Conservation (phyloP, 169 alveolate species). For the Plasmodium berghei region DNA sequence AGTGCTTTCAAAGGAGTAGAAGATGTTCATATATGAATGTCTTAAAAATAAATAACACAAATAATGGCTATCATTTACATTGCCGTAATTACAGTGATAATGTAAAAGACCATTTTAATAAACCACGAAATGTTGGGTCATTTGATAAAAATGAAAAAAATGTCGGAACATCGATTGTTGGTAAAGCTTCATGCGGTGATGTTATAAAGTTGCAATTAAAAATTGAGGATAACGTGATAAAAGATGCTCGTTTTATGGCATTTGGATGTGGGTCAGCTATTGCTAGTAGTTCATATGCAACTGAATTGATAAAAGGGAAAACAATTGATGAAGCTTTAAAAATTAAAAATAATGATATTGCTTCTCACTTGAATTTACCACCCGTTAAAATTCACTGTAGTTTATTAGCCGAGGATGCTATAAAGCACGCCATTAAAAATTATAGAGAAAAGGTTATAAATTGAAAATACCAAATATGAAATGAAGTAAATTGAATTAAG, state of each 20-base stretch:
- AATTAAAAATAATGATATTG: slow-evolving; percentile 94
- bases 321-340: slow-evolving; percentile 94
- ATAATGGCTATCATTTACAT: slow-evolving; percentile 4
- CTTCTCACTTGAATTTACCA: slow-evolving; percentile 95
- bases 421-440: slow-evolving; percentile 95
- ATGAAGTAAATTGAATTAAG: background rate
- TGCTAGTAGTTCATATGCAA: slow-evolving; percentile 98
- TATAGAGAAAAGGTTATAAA: slow-evolving; percentile 82
- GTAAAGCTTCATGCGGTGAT: slow-evolving; percentile 99
- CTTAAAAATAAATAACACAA: slow-evolving; percentile 23
- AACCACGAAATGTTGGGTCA: slow-evolving; percentile 94
- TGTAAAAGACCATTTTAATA: slow-evolving; percentile 94
- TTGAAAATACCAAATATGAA: slow-evolving; percentile 43
- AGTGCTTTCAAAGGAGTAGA: slow-evolving; percentile 21
- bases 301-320: slow-evolving; percentile 97
- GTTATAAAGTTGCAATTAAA: slow-evolving; percentile 97
- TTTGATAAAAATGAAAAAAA: slow-evolving; percentile 85
- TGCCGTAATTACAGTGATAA: slow-evolving; percentile 85
- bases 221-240: slow-evolving; percentile 94
- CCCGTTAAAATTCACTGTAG: slow-evolving; percentile 99
- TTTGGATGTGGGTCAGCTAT: slow-evolving; percentile 99
- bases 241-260: slow-evolving; percentile 96
- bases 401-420: slow-evolving; percentile 99
- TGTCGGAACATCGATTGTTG: slow-evolving; percentile 98
- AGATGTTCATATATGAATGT: slow-evolving; percentile 1